Conservation (phyloP, 257 asterid species). For the Gentiana straminea region DNA sequence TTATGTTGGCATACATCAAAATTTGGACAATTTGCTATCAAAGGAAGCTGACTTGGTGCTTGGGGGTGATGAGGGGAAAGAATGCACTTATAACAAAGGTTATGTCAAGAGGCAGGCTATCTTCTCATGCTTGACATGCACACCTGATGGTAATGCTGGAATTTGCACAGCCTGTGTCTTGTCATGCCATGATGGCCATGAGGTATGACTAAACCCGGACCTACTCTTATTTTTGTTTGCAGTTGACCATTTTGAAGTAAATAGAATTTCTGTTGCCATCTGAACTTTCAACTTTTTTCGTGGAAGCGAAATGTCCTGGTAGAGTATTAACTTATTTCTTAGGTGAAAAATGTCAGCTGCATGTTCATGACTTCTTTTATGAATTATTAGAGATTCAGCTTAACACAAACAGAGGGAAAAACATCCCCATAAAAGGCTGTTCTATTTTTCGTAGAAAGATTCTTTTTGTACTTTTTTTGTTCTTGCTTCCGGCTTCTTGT, state of each 20-base stretch:
- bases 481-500: too few species aligned
- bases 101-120: constrained; percentile 81
- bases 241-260: neutral
- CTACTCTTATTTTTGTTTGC: neutral
- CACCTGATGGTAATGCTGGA: constrained; percentile 88
- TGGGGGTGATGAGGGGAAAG: constrained; percentile 96
- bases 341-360: too few species aligned
- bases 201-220: constrained; percentile 33
- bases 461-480: too few species aligned
- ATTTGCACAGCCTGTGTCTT: constrained; percentile 89
- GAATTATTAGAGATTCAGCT: too few species aligned
- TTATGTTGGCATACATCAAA: neutral
- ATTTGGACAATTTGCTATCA: too few species aligned
- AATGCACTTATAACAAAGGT: constrained; percentile 73
- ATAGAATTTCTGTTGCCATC: neutral
- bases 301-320: too few species aligned
- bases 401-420: too few species aligned
- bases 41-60: constrained; percentile 88
- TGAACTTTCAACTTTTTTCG: neutral
- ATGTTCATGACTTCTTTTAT: too few species aligned
- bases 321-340: too few species aligned
- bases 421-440: too few species aligned
- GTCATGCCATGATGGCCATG: constrained; percentile 92
- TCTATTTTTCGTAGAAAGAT: too few species aligned
- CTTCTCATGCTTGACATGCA: constrained; percentile 88